Base-by-base conservation (phyloP, 73 alveolate genomes). In the Effrenium voratum region DNA sequence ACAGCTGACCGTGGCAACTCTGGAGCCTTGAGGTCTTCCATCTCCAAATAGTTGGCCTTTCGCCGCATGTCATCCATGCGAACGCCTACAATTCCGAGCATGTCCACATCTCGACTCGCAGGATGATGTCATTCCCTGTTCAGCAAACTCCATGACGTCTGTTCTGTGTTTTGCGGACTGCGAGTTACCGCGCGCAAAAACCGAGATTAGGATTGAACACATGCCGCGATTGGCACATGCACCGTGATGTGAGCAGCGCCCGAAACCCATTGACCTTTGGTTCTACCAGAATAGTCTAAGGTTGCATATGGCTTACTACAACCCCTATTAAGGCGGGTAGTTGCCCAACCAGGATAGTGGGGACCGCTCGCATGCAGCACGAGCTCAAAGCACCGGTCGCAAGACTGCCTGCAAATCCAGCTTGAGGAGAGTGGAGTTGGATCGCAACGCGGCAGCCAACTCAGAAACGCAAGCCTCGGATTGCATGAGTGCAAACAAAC, bases 1-100 rank as follows among this genome's bases (percentile, higher is more conserved):
- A 66, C 15, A 66, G 41, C n/a, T 24, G 79, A 24, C 79, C 24
- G 81, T 5, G 22, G 30, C 45, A 28, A 81, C 73, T 32, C 15
- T 8, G 63, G n/a, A n/a, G 72, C 91, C 5, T 70, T 32, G 41
- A 81, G 91, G 60, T 81, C 91, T 32, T 72, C 45, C 91, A 81
- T 81, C 91, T 81, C 91, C 91, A 81, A 49, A 47, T 47, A 81
- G 91, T 81, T 81, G 22, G 91, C 91, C 91, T 81, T 28, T 6
- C 12, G 52, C 52, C 13, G 8, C n/a, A n/a, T n/a, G n/a, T n/a
- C n/a, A n/a, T n/a, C n/a, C n/a, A n/a, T n/a, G n/a, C n/a, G n/a
- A n/a, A n/a, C n/a, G n/a, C n/a, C n/a, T n/a, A n/a, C n/a, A n/a
- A n/a, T n/a, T n/a, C n/a, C n/a, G n/a, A n/a, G n/a, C n/a, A n/a